These are phyloP conservation scores for Fusarium buharicum DNA, from an alignment of 2,329 filamentous ascomycete species.

Conservation along the genomic window DNA sequence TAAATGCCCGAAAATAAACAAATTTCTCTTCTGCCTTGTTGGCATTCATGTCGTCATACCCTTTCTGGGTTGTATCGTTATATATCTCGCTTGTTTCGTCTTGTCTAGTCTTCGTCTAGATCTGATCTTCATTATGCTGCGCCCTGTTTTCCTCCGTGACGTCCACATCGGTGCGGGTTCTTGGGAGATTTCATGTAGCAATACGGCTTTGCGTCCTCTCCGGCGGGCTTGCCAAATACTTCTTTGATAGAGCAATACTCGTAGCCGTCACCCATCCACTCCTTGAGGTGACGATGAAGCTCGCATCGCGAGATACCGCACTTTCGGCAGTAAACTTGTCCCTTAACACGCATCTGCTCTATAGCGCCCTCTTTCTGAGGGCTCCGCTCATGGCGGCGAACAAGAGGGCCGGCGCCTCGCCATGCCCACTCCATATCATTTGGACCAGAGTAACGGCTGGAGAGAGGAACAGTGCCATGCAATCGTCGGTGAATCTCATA, in stretches of 20 bases:
- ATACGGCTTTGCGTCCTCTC: constrained; percentile 58
- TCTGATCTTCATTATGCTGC: constrained; percentile 18
- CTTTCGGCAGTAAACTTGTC: constrained; percentile 70
- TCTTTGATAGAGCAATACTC: constrained; percentile 71
- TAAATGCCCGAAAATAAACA: constrained; percentile 7
- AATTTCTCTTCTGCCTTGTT: not conserved
- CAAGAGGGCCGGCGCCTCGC: constrained; percentile 63
- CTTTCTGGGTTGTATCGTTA: constrained; percentile 12
- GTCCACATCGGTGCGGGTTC: constrained; percentile 67
- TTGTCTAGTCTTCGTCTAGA: constrained; percentile 15
- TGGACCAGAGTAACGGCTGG: constrained; percentile 66
- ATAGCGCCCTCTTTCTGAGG: constrained; percentile 47
- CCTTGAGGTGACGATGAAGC: constrained; percentile 69
- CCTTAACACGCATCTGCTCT: constrained; percentile 62
- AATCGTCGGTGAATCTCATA: constrained; percentile 68
- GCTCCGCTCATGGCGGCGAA: constrained; percentile 45
- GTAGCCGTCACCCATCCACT: constrained; percentile 65
- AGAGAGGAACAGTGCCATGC: constrained; percentile 66
- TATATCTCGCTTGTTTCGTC: constrained; percentile 11
- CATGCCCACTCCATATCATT: constrained; percentile 73
- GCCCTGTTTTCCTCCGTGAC: constrained; percentile 56
- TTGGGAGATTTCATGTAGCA: constrained; percentile 71
- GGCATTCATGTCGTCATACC: constrained; percentile 31
- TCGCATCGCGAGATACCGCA: constrained; percentile 71
- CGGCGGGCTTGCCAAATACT: constrained; percentile 63